Percentiles rank a stretch among this genome's conserved stretches.
phyloP scores from a whole-genome alignment of 768 basidiomycete species.

The Fibroporia radiculosa region DNA sequence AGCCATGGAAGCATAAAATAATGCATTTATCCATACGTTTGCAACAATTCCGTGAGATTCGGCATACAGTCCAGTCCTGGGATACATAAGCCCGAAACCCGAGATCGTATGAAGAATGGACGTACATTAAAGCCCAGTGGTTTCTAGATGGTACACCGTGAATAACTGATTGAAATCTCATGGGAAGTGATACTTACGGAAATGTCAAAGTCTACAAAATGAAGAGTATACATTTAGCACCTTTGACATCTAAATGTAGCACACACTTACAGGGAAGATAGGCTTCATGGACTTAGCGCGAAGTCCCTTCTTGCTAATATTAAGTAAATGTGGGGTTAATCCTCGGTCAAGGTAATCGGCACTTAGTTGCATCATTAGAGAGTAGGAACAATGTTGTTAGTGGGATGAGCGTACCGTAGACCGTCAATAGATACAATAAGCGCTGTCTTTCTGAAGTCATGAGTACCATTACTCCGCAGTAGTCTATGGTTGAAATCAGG shows the following conservation, averaged over 20 bases:
- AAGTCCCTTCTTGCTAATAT: constrained; percentile 76
- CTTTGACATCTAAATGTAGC: not conserved
- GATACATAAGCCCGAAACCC: not conserved
- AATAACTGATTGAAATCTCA: constrained; percentile 3
- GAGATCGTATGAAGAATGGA: not conserved
- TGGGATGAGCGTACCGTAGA: constrained; percentile 41
- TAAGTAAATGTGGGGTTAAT: constrained; percentile 74
- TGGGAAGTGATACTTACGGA: constrained; percentile 47
- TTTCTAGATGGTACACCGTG: constrained; percentile 43
- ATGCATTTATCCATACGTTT: constrained; percentile 45
- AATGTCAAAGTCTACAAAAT: constrained; percentile 70
- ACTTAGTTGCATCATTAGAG: constrained; percentile 27
- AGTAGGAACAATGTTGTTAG: not conserved
- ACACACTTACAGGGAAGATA: constrained; percentile 66
- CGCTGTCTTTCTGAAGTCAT: constrained; percentile 74
- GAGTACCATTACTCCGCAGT: constrained; percentile 65
- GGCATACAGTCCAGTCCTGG: constrained; percentile 81
- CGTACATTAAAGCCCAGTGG: constrained; percentile 83
- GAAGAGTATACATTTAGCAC: not conserved
- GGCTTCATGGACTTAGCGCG: constrained; percentile 83
- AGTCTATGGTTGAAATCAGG: constrained; percentile 1
- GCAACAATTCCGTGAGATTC: constrained; percentile 90
- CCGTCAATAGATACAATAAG: constrained; percentile 86
- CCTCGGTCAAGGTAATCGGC: constrained; percentile 86
- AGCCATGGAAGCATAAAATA: not conserved